Evolutionary conservation across 129 eudicot species (phyloP), one percentile per base, ranked within the genome.

Genomic region (Centrapalus pauciflorus): DNA sequence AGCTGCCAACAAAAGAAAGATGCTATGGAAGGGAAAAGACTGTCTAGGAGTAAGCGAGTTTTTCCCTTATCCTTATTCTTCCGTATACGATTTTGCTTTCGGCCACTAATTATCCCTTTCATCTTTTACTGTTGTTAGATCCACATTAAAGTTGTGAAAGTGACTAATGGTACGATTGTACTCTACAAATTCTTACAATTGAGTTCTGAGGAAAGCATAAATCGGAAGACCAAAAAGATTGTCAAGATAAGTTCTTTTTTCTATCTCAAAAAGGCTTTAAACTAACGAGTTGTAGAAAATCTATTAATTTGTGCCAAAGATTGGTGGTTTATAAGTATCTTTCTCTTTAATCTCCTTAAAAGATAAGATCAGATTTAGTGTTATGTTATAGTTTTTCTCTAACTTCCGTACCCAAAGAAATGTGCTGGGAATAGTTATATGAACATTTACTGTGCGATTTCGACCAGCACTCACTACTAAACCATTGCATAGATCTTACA

Each of bases 11-110:
- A 78, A 28, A 94, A 94, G 81, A 94, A 77, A 82, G 97, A 94
- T 25, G 97, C 97, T 76, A 94, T 94, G 99, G 99, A 94, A 84
- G 99, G 99, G 76, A 86, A 66, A 72, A 77, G 90, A 79, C 72
- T 85, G 58, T 82, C 83, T 24, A 86, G 88, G 72, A 81, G 97
- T 94, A 72, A 37, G 32, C 28, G 3, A 41, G 19, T n/a, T 32
- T 12, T 13, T 21, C 17, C 4, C 14, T 23, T 11, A 16, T 37
- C 30, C 16, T 33, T 21, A 4, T 1, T 46, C 2, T 20, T 26
- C 3, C 9, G 27, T 13, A 30, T 38, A 28, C 6, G 34, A 43
- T 14, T 41, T 7, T 64, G 37, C 2, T 61, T 51, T 26, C 51
- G 7, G 20, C 28, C 10, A 2, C 57, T 72, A 63, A 72, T 37